Evolutionary conservation across 2,329 filamentous ascomycete genomes (phyloP), one percentile per base, ranked within the genome.

Genomic region (Alternaria postmessia): DNA sequence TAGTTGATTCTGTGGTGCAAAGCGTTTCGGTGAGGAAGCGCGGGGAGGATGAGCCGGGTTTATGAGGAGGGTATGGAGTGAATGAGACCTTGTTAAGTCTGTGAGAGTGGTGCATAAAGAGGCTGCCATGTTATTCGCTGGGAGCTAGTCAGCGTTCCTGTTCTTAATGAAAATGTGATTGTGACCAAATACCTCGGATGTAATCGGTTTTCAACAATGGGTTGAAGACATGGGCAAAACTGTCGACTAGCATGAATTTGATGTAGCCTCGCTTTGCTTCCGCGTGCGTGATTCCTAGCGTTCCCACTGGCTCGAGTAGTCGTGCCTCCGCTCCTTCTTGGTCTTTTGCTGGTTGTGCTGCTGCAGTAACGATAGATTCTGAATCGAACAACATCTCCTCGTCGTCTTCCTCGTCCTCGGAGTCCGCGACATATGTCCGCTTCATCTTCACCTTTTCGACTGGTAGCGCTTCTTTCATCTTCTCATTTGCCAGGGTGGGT

Each of bases 51-150:
- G 64, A 11, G 68, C 69, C 12, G 71, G 71, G 63, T 81, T 82
- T 5, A 77, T 39, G 14, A 83, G 64, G n/a, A 82, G 42, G 6
- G 80, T 81, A 69, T 78, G 76, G 16, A 84, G 68, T 18, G 70
- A 52, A 61, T 81, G 70, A 5, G 63, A 62, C 7, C 51, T 59
- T 7, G 81, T 80, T 32, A 84, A 70, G 51, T 80, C 71, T 4
- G 64, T 56, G 14, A 85, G 73, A 5, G 75, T 73, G 38, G 76
- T 76, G 61, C 85, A 75, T 54, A 84, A 78, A 12, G 75, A 70
- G 14, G 78, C 67, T 12, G 82, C 64, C 5, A 81, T 69, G 11
- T 78, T 75, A 68, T 81, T 81, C 44, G 78, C 80, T 70, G 41
- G 14, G 9, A 12, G 51, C 61, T 41, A 62, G 64, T 58, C 22